phyloP scores from a whole-genome alignment of 2,329 filamentous ascomycete genomes.

The Pseudopithomyces maydicus region DNA sequence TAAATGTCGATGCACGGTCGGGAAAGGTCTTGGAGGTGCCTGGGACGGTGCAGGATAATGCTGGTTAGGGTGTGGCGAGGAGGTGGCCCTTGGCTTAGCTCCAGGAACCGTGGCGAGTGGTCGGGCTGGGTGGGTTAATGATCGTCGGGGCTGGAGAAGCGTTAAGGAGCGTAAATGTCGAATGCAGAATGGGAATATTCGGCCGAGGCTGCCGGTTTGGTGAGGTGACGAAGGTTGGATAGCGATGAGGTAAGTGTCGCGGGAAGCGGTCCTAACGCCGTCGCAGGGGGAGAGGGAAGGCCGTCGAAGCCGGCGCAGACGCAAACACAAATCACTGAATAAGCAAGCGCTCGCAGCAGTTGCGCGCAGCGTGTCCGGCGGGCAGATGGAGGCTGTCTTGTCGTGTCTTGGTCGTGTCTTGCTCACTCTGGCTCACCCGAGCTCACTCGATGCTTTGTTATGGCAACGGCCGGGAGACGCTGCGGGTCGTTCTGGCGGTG shows the following conservation, averaged over 20 bases:
- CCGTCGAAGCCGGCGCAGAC: conserved; percentile 24
- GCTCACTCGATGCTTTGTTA: background rate
- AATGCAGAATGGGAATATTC: background rate
- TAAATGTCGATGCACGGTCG: conserved; percentile 3
- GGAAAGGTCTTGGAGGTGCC: background rate
- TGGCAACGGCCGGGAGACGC: conserved; percentile 6
- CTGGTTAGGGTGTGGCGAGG: conserved; percentile 19
- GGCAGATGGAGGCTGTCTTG: too few species aligned
- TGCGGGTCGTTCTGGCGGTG: conserved; percentile 9
- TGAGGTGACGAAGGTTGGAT: background rate
- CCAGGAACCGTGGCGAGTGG: conserved; percentile 9
- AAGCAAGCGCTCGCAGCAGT: conserved; percentile 5
- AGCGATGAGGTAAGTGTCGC: conserved; percentile 5
- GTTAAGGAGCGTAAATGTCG: conserved; percentile 9
- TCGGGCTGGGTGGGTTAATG: background rate
- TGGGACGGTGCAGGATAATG: conserved; percentile 13
- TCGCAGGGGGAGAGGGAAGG: conserved; percentile 22
- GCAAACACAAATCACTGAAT: conserved; percentile 5
- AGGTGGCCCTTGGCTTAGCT: conserved; percentile 21
- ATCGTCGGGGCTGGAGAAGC: conserved; percentile 4
- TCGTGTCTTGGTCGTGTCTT: background rate
- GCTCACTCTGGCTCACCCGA: background rate
- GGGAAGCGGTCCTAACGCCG: conserved; percentile 11
- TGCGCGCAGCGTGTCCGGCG: background rate
- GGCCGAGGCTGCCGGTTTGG: conserved; percentile 17